phyloP scores from a whole-genome alignment of 176 grass and related monocot species.

The Zoysia pacifica region DNA sequence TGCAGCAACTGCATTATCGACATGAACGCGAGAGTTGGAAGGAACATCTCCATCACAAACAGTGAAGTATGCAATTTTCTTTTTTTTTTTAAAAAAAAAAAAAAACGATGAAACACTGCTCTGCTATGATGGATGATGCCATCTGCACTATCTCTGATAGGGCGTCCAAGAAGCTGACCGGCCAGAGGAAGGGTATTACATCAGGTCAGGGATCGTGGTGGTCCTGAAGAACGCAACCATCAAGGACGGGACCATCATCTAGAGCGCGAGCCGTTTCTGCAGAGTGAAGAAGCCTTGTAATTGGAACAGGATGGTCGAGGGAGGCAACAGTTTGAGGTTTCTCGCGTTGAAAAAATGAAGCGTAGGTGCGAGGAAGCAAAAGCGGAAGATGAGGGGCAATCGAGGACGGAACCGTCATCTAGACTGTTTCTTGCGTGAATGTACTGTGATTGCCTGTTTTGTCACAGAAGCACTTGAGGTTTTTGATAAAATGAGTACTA shows the following conservation, averaged over 20 bases:
- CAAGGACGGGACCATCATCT: constrained; percentile 62
- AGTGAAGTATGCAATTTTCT: constrained; percentile 41
- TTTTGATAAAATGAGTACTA: too few relatives aligned
- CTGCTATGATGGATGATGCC: neutral
- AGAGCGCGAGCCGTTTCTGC: neutral
- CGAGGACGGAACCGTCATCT: too few relatives aligned
- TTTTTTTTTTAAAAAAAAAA: too few relatives aligned
- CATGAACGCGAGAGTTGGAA: constrained; percentile 79
- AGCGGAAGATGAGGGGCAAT: too few relatives aligned
- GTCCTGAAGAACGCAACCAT: constrained; percentile 69
- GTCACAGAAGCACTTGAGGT: too few relatives aligned
- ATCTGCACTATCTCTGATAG: constrained; percentile 32
- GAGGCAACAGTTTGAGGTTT: too few relatives aligned
- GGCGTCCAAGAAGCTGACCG: constrained; percentile 73
- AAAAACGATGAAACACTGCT: neutral
- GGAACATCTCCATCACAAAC: constrained; percentile 61
- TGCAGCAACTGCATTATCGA: constrained; percentile 84
- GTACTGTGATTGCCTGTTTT: too few relatives aligned
- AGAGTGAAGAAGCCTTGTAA: neutral
- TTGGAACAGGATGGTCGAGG: too few relatives aligned
- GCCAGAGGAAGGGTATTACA: constrained; percentile 61
- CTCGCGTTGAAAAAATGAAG: too few relatives aligned
- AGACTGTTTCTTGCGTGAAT: too few relatives aligned
- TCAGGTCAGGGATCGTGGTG: constrained; percentile 61
- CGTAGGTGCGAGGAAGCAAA: too few relatives aligned